Conservation (phyloP, 768 basidiomycete genomes). For the Pleurotus giganteus region DNA sequence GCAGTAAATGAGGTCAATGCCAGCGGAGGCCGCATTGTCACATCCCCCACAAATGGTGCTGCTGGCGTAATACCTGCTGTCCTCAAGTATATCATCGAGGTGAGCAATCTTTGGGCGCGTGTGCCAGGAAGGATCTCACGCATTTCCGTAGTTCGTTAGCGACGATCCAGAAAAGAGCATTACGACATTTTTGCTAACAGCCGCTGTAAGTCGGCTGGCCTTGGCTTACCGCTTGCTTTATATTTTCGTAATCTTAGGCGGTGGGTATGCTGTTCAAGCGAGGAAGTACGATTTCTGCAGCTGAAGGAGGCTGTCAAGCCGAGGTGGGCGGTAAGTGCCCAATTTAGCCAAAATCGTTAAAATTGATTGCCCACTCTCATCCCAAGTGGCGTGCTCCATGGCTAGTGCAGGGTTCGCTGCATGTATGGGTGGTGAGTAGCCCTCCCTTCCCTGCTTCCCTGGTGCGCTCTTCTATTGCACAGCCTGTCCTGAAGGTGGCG, state of each 20-base stretch:
- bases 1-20: slow-evolving; percentile 97
- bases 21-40: slow-evolving; percentile 90
- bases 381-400: slow-evolving; percentile 89
- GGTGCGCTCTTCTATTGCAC: neutral
- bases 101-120: slow-evolving; percentile 21
- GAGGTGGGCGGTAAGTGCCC: slow-evolving; percentile 78
- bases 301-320: slow-evolving; percentile 94
- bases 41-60: slow-evolving; percentile 91
- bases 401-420: slow-evolving; percentile 92
- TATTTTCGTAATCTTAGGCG: slow-evolving; percentile 44
- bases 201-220: slow-evolving; percentile 52
- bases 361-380: neutral
- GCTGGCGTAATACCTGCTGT: slow-evolving; percentile 93
- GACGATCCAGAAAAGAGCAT: slow-evolving; percentile 89
- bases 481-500: too few species aligned
- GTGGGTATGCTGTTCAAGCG: slow-evolving; percentile 96
- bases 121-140: slow-evolving; percentile 1
- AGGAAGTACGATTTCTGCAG: slow-evolving; percentile 94
- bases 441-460: neutral
- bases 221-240: slow-evolving; percentile 4
- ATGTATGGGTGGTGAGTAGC: slow-evolving; percentile 77
- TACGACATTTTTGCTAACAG: slow-evolving; percentile 87
- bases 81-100: slow-evolving; percentile 86
- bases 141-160: slow-evolving; percentile 65
- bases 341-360: slow-evolving; percentile 3